Evolutionary conservation across 2,329 filamentous ascomycete species (phyloP).

Genomic region (Calonectria ilicicola): DNA sequence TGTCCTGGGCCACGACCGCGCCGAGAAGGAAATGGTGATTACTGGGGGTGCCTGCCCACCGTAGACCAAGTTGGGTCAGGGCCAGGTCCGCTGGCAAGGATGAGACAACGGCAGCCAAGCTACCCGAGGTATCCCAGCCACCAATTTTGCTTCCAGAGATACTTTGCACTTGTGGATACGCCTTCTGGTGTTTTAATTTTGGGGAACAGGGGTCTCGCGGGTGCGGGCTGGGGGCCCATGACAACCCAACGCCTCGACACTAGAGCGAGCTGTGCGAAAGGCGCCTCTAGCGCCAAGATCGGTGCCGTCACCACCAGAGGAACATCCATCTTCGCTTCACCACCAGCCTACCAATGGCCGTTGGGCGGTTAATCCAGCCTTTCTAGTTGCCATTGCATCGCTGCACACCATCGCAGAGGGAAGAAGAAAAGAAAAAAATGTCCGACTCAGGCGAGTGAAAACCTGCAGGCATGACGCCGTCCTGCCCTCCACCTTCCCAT

Average conservation of each 20-base stretch:
- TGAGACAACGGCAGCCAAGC: slow-evolving; percentile 20
- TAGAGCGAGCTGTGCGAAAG: slow-evolving; percentile 10
- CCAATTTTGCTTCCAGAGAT: slow-evolving; percentile 15
- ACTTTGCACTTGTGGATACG: slow-evolving; percentile 29
- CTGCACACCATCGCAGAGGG: slow-evolving; percentile 1
- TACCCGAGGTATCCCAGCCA: slow-evolving; percentile 25
- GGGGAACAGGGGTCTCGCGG: slow-evolving; percentile 43
- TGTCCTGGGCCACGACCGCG: slow-evolving; percentile 28
- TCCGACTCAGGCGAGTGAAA: slow-evolving; percentile 1
- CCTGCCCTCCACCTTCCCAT: neutral
- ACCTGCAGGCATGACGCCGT: neutral
- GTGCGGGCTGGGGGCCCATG: slow-evolving; percentile 31
- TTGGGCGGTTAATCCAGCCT: neutral
- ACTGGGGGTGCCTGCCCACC: slow-evolving; percentile 32
- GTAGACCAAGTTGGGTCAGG: slow-evolving; percentile 25
- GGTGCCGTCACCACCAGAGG: slow-evolving; percentile 30
- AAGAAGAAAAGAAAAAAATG: slow-evolving; percentile 11
- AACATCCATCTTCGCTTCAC: neutral
- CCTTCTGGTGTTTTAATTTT: slow-evolving; percentile 43
- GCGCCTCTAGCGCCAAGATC: slow-evolving; percentile 27
- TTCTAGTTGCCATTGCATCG: neutral
- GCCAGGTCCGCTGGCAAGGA: slow-evolving; percentile 29
- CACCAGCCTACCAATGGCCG: neutral
- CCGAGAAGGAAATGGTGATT: slow-evolving; percentile 40
- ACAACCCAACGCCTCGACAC: slow-evolving; percentile 1